phyloP scores from a whole-genome alignment of 2,329 filamentous ascomycete genomes.

The Neurospora crassa region DNA sequence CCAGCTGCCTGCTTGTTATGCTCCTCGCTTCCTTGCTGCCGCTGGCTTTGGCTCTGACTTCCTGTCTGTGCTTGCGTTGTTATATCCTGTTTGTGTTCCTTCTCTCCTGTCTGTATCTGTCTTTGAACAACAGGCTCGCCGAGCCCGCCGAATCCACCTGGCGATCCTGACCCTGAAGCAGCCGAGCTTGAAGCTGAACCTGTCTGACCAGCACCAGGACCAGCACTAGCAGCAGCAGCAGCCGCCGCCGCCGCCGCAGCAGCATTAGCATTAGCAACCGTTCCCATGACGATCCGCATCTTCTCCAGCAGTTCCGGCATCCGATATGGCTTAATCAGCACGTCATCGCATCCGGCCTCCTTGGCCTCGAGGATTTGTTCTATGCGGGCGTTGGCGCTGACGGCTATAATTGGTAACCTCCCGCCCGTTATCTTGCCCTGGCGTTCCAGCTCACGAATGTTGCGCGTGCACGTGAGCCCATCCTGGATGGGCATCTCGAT shows the following conservation, averaged over 20 bases:
- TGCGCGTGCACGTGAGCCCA: conserved; percentile 54
- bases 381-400: conserved; percentile 57
- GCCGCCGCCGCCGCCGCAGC: neutral
- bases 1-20: neutral
- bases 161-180: neutral
- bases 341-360: conserved; percentile 48
- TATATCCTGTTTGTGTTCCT: neutral
- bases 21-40: neutral
- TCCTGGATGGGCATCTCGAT: conserved; percentile 70
- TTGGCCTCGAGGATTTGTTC: conserved; percentile 48
- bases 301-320: conserved; percentile 52
- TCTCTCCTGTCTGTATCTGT: neutral
- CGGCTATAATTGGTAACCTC: conserved; percentile 53
- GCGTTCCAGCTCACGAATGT: conserved; percentile 53
- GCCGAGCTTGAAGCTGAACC: neutral
- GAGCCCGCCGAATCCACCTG: neutral
- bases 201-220: neutral
- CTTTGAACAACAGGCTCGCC: neutral
- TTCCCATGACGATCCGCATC: conserved; percentile 40
- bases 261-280: conserved; percentile 6
- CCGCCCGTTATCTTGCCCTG: conserved; percentile 41
- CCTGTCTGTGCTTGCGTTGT: neutral
- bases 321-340: conserved; percentile 64
- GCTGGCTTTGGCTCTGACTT: neutral
- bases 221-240: neutral